Conservation (phyloP, 2,329 filamentous ascomycete species). For the Beauveria medogensis region DNA sequence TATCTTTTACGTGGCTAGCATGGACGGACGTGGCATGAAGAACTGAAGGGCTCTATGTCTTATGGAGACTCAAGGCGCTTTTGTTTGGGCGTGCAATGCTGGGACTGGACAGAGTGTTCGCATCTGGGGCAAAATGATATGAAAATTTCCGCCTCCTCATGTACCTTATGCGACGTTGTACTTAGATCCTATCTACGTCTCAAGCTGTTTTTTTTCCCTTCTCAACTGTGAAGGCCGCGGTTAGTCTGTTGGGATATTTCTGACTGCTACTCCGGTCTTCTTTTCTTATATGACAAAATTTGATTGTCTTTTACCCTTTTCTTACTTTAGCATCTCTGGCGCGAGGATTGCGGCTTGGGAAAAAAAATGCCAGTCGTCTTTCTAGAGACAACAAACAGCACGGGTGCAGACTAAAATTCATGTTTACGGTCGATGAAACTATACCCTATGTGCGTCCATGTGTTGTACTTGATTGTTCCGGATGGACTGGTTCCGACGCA, state of each 20-base stretch:
- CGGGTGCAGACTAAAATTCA: background rate
- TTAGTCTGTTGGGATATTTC: background rate
- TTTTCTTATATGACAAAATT: slow-evolving; percentile 6
- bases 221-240: background rate
- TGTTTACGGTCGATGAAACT: background rate
- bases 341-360: background rate
- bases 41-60: slow-evolving; percentile 1
- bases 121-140: slow-evolving; percentile 12
- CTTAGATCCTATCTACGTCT: slow-evolving; percentile 12
- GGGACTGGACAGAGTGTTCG: slow-evolving; percentile 5
- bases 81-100: slow-evolving; percentile 7
- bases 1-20: slow-evolving; percentile 8
- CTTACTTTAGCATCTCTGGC: background rate
- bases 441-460: background rate
- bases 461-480: no score
- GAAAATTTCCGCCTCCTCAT: slow-evolving; percentile 16
- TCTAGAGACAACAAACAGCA: background rate
- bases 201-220: slow-evolving; percentile 10
- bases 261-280: background rate
- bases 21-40: slow-evolving; percentile 9
- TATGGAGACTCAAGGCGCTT: background rate
- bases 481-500: no score
- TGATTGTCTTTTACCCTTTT: background rate
- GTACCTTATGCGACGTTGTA: slow-evolving; percentile 17
- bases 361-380: background rate